Evolutionary conservation across 148 eudicot genomes (phyloP), one percentile per base, ranked within the genome.

Genomic region (Gaultheria prostrata): DNA sequence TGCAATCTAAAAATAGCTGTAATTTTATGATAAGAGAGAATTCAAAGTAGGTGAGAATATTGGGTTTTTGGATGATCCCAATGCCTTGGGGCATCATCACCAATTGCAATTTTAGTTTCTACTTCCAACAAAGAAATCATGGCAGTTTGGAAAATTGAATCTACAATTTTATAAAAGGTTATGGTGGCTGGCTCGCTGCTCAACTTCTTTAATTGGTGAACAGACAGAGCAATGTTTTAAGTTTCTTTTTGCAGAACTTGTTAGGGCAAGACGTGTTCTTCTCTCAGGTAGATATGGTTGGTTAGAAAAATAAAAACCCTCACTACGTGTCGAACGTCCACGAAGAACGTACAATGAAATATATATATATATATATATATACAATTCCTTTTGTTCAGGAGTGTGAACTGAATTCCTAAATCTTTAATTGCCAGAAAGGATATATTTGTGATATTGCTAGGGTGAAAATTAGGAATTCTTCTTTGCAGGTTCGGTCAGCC

Each of bases 21-120:
- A 33, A 32, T 8, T 14, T 70, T 15, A 35, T 12, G 43, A 6
- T 32, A 32, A 71, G 21, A 71, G 21, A 17, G 45, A 71, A 74
- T 74, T 45, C 50, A 45, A 74, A 43, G 50, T 74, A 43, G 77
- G 51, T 43, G 18, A 74, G 77, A 74, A 43, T 39, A 17, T 74
- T n/a, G 30, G 49, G n/a, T 49, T 6, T 39, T 73, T 73, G 26
- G 77, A 4, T 73, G 77, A 13, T n/a, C 11, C 76, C 46, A 7
- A 57, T 71, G 45, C 20, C 18, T 71, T 15, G 46, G 75, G 75
- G 43, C 43, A 39, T 39, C 76, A 14, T 72, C 49, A 39, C 11
- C 4, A 32, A 33, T 18, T 39, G 45, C 49, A 6, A 7, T 20
- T 74, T 65, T 21, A n/a, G 21, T 17, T 26, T 39, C 2, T 21